Base-by-base conservation (phyloP, 2,329 filamentous ascomycete species). In the Nannizziopsis arthrosporioides region DNA sequence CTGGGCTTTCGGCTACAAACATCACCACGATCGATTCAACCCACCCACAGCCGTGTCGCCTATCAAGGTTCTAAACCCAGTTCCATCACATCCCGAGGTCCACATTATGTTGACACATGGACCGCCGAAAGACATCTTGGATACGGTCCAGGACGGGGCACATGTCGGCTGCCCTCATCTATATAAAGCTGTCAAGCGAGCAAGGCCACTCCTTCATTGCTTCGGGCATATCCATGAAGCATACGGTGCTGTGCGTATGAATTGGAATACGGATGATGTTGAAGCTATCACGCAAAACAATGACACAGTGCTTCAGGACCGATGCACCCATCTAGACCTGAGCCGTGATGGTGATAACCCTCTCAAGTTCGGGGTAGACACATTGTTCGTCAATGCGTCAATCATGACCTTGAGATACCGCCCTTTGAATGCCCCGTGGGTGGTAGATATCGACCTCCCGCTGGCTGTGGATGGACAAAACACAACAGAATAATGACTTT, bases 321-420 rank as follows among this genome's bases (percentile, higher is more conserved):
- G 47, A 30, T 41, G 42, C 35, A 42, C 47, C 2, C 45, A 18
- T n/a, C 11, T 49, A n/a, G 47, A 49, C 17, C 2, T 49, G 18
- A 59, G 70, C 44, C 58, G 59, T 0, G 55, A 60, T 2, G 63
- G 67, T 17, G 49, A 56, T n/a, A 52, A 57, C 18, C 56, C 54
- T 1, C n/a, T 72, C 0, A 41, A 61, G 30, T 47, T 42, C 11
- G 72, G 72, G 0, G 58, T 64, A 35, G 69, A 78, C 54, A 81
- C 77, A 0, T 57, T 81, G 9, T 80, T 81, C 56, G 65, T 82
- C 9, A 82, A 81, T 58, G 77, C 76, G 1, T 66, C 78, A 0
- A 72, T 80, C 18, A 65, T 76, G 61, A 66, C 72, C 2, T 56
- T 58, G 1, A 51, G 64, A 8, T 68, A 72, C 18, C 49, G 57